Conservation (phyloP, 805 yeast genomes). For the Metschnikowia colocasiae region DNA sequence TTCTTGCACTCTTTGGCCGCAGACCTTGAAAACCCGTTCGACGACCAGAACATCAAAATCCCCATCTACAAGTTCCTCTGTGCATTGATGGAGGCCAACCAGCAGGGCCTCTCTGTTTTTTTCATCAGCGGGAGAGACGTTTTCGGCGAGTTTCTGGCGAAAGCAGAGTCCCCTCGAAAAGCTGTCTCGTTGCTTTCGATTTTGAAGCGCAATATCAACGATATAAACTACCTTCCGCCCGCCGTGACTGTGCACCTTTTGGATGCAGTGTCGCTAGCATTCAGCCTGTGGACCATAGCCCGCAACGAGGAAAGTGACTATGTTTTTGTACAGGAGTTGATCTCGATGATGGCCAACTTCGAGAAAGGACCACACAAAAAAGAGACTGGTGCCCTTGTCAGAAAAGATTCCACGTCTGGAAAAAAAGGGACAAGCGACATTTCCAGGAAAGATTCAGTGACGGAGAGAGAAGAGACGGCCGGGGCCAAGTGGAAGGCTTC, state of each 20-base stretch:
- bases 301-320: conserved; percentile 50
- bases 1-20: conserved; percentile 57
- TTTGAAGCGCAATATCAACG: conserved; percentile 52
- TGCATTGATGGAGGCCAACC: conserved; percentile 64
- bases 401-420: too few relatives aligned
- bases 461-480: not conserved
- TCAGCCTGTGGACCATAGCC: conserved; percentile 72
- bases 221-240: conserved; percentile 54
- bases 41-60: conserved; percentile 50
- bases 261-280: conserved; percentile 70
- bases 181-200: conserved; percentile 47
- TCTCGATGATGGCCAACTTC: conserved; percentile 19
- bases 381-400: too few relatives aligned
- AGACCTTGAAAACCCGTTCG: conserved; percentile 57
- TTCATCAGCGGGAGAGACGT: conserved; percentile 60
- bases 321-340: conserved; percentile 42
- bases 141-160: conserved; percentile 27
- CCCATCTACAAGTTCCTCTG: conserved; percentile 62
- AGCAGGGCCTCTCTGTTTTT: conserved; percentile 71
- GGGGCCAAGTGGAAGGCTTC: not conserved
- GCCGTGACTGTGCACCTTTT: conserved; percentile 63
- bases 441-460: too few relatives aligned
- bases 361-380: too few relatives aligned
- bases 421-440: too few relatives aligned
- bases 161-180: not conserved